These are phyloP conservation scores for Sclerospora graminicola DNA, from an alignment of 352 stramenopile genomes.

Conservation along the genomic window DNA sequence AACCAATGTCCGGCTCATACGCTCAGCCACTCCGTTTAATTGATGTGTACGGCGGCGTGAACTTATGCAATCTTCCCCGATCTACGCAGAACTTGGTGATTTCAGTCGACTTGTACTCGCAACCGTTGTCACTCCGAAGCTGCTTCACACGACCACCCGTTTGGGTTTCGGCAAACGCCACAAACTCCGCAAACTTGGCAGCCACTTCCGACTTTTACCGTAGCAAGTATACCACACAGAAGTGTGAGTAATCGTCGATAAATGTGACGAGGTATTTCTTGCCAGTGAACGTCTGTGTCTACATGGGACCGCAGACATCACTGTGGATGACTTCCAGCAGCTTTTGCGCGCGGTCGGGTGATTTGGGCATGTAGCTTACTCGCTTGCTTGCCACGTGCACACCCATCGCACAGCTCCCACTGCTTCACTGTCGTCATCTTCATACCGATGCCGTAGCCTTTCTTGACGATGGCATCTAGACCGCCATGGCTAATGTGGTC, in stretches of 20 bases:
- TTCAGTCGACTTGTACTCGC: slow-evolving; percentile 3
- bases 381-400: not conserved
- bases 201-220: slow-evolving; percentile 8
- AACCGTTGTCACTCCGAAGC: slow-evolving; percentile 6
- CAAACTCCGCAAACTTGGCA: slow-evolving; percentile 12
- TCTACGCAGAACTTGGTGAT: slow-evolving; percentile 5
- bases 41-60: slow-evolving; percentile 11
- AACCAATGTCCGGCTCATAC: slow-evolving; percentile 3
- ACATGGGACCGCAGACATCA: slow-evolving; percentile 4
- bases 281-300: not conserved
- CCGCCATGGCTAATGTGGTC: not conserved
- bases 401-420: not conserved
- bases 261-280: slow-evolving; percentile 1
- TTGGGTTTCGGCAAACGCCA: slow-evolving; percentile 5
- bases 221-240: slow-evolving; percentile 4
- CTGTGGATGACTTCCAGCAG: not conserved
- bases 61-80: slow-evolving; percentile 7
- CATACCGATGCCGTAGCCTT: not conserved
- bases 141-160: slow-evolving; percentile 4
- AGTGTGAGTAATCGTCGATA: slow-evolving; percentile 1
- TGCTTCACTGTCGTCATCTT: not conserved
- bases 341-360: not conserved
- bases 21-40: slow-evolving; percentile 7
- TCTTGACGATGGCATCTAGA: no score
- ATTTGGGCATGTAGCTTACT: not conserved